Evolutionary conservation across 2,329 filamentous ascomycete species (phyloP), one percentile per base, ranked within the genome.

Genomic region (Setomelanomma holmii): DNA sequence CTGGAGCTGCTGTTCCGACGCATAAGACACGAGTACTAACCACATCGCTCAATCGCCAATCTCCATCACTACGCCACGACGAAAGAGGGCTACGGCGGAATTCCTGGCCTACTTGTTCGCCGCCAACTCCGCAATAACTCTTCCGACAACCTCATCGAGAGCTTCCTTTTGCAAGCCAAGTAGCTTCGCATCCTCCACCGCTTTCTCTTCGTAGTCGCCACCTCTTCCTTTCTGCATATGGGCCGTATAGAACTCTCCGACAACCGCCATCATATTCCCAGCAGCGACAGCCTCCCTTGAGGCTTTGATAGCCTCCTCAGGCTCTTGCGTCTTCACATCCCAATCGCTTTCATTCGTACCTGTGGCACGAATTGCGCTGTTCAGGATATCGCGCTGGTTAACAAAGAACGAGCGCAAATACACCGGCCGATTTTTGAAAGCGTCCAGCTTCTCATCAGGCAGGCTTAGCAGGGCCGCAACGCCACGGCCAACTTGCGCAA

Each of bases 111-210:
- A 16, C 11, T 14, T 36, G 34, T 22, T 21, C 5, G n/a, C 21
- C 2, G 41, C 16, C n/a, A 41, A 10, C 17, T 45, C 35, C 16
- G 30, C 14, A 11, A 40, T 22, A 33, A 42, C n/a, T 21, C 38
- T 67, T 66, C 73, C 78, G 0, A 82, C 88, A n/a, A 76, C 74
- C 55, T 82, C 80, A 58, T 89, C 85, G 43, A 88, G 59, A 35
- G 79, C 77, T 68, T 88, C 86, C 53, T 80, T 72, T 0, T 83
- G 80, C 64, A 89, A 71, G 0, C 78, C 82, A 6, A 89, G 71
- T 2, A 75, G 53, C 12, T 80, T 76, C 8, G 43, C 21, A 19
- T 47, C 47, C 33, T 40, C 36, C 11, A 6, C 40, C 14, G 43
- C 47, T 14, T 51, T 55, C 12, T 41, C 38, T 4, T 51, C 33